phyloP scores from a whole-genome alignment of 768 basidiomycete genomes.

The Clavaria fumosa region DNA sequence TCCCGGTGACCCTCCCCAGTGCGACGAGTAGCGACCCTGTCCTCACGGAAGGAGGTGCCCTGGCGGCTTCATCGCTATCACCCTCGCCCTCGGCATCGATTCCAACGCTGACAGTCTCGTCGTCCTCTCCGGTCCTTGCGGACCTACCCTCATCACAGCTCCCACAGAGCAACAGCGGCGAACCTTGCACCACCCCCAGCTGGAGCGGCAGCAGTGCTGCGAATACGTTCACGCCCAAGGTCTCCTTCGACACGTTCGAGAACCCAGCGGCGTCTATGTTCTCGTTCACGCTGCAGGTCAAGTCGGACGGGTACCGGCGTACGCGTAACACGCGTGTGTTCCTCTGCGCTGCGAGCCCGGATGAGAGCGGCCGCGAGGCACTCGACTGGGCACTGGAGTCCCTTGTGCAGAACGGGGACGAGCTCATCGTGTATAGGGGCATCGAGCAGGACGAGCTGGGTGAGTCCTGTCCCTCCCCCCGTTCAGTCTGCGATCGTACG shows the following conservation, averaged over 20 bases:
- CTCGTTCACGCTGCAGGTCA: slow-evolving; percentile 73
- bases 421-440: slow-evolving; percentile 82
- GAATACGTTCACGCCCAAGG: slow-evolving; percentile 41
- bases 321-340: slow-evolving; percentile 73
- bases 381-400: slow-evolving; percentile 86
- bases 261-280: slow-evolving; percentile 73
- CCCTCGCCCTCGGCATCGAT: too few species aligned
- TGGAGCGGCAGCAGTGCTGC: too few species aligned
- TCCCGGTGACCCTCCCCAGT: too few species aligned
- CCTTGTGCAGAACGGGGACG: slow-evolving; percentile 79
- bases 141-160: too few species aligned
- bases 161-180: too few species aligned
- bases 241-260: slow-evolving; percentile 82
- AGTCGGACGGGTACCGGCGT: slow-evolving; percentile 66
- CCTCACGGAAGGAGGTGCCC: too few species aligned
- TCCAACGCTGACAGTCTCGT: too few species aligned
- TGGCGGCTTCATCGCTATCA: too few species aligned
- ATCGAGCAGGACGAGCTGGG: slow-evolving; percentile 78
- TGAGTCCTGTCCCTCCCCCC: slow-evolving; percentile 19
- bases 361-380: slow-evolving; percentile 79
- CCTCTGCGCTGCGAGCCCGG: slow-evolving; percentile 74
- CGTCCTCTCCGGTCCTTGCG: too few species aligned
- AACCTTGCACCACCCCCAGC: too few species aligned
- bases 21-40: too few species aligned
- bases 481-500: too few species aligned